phyloP scores from a whole-genome alignment of 257 asterid species.

The Anisodus acutangulus region DNA sequence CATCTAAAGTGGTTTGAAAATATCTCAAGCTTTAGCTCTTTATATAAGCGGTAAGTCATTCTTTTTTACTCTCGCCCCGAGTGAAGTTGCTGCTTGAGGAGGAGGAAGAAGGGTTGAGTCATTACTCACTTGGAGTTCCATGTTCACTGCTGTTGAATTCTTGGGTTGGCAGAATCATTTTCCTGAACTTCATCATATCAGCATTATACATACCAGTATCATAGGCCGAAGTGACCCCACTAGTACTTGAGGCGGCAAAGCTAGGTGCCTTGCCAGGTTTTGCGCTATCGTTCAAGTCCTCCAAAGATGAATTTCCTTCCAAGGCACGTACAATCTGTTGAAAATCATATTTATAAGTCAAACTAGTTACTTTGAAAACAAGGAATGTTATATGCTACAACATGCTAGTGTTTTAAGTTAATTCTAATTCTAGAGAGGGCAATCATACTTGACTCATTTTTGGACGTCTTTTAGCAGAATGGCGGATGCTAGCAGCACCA shows the following conservation, averaged over 20 bases:
- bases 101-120: background rate
- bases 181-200: constrained; percentile 83
- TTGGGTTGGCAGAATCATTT: constrained; percentile 65
- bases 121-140: constrained; percentile 37
- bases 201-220: constrained; percentile 86
- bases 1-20: background rate
- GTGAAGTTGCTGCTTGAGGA: constrained; percentile 1
- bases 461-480: constrained; percentile 92
- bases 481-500: constrained; percentile 85
- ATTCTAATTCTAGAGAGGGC: background rate
- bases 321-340: constrained; percentile 71
- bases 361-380: background rate
- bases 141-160: constrained; percentile 64
- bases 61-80: background rate
- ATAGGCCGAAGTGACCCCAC: constrained; percentile 42
- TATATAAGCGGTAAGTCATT: background rate
- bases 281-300: constrained; percentile 67
- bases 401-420: background rate
- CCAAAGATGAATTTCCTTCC: constrained; percentile 79
- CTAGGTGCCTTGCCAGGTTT: constrained; percentile 44
- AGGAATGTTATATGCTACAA: background rate
- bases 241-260: constrained; percentile 25
- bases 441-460: constrained; percentile 82
- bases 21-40: background rate
- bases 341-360: background rate